Conservation (phyloP, 2,329 filamentous ascomycete species). For the Pseudogymnoascus sp. region DNA sequence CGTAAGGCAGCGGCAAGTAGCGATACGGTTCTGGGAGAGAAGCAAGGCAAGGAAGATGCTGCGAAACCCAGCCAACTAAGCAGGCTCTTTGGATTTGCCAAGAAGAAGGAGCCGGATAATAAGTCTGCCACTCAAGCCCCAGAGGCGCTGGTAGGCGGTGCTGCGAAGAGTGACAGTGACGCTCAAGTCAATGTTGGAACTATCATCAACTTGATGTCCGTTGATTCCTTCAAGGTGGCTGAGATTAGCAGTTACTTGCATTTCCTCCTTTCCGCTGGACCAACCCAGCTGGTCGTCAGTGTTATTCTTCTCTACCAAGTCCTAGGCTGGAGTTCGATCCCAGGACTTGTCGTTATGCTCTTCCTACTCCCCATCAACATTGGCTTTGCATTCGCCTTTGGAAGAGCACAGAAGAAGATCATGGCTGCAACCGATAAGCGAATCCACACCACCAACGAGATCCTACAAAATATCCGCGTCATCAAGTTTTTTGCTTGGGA, state of each 20-base stretch:
- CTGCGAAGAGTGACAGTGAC: slow-evolving; percentile 38
- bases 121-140: slow-evolving; percentile 29
- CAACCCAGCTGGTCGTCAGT: slow-evolving; percentile 77
- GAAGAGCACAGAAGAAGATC: slow-evolving; percentile 79
- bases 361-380: slow-evolving; percentile 87
- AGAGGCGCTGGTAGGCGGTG: slow-evolving; percentile 27
- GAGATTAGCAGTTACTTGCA: slow-evolving; percentile 93
- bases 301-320: slow-evolving; percentile 78
- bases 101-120: slow-evolving; percentile 46
- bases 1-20: slow-evolving; percentile 75
- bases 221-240: slow-evolving; percentile 97
- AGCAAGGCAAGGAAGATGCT: slow-evolving; percentile 38
- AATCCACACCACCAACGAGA: slow-evolving; percentile 94
- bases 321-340: slow-evolving; percentile 86
- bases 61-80: slow-evolving; percentile 38
- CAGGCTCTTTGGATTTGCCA: slow-evolving; percentile 45
- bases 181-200: slow-evolving; percentile 87
- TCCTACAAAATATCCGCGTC: slow-evolving; percentile 93
- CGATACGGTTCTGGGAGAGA: slow-evolving; percentile 62
- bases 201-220: slow-evolving; percentile 99
- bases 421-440: slow-evolving; percentile 89
- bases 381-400: slow-evolving; percentile 76
- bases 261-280: slow-evolving; percentile 87
- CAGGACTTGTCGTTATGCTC: slow-evolving; percentile 84
- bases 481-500: slow-evolving; percentile 99